Evolutionary conservation across 257 asterid species (phyloP), one percentile per base, ranked within the genome.

Genomic region (Solanum virginianum): DNA sequence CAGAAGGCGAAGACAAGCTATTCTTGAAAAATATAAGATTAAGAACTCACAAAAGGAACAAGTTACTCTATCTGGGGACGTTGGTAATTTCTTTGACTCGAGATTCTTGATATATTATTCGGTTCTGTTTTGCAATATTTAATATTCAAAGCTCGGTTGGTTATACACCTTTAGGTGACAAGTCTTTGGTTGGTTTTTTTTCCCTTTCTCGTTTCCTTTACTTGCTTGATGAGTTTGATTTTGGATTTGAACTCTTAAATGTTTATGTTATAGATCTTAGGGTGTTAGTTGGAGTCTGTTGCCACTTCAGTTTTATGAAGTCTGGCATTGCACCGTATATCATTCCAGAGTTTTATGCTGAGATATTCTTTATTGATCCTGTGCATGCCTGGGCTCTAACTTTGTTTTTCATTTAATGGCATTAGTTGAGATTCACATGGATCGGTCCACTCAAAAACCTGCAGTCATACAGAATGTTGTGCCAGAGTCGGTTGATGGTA

Each of bases 1-100:
- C 86, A 91, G 97, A 93, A 93, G 97, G 90, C 92, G 95, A 80
- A 90, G 88, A 84, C 97, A 93, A 89, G 99, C 97, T 66, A 95
- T 97, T 85, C 95, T 97, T 75, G 98, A 95, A 86, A 97, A 94
- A 90, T 91, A 97, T 91, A 93, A 90, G 88, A 88, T 86, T 86
- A 84, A 90, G 87, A 88, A 85, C 62, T 69, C 72, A 15, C 96
- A 87, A 53, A 88, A 87, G 85, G 87, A 86, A 65, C 81, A 39
- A 77, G 90, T 86, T 74, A 84, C 83, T 18, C 85, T 80, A 29
- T 71, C 88, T 5, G 94, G 91, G 84, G 91, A 84, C 84, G 84
- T 57, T 6, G 91, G 93, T 88, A 88, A 74, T 69, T 57, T 55
- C 47, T 79, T 53, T 17, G 65, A 53, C 47, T 16, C 29, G 16